Evolutionary conservation across 441 rosid species (phyloP).

Genomic region (Adansonia grandidieri): DNA sequence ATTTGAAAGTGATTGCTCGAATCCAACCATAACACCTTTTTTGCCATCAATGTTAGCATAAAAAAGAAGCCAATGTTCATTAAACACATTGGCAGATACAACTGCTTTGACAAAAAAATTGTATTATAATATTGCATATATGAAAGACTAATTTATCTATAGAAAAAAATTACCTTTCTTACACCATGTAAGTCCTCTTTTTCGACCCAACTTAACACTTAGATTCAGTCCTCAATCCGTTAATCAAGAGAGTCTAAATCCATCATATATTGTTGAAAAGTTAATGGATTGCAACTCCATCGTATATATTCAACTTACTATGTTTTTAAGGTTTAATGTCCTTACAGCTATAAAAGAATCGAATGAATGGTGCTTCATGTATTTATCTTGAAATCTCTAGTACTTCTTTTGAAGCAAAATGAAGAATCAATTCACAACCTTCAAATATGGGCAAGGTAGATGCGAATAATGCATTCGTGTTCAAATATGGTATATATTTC

Average conservation of each 20-base stretch:
- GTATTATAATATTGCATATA: not conserved
- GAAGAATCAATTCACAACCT: not conserved
- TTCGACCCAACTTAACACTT: not conserved
- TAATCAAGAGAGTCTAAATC: not conserved
- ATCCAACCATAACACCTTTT: too few species aligned
- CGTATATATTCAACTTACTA: not conserved
- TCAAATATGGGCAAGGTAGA: not conserved
- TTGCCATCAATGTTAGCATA: too few species aligned
- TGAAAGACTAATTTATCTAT: not conserved
- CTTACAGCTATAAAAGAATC: not conserved
- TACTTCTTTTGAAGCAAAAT: not conserved
- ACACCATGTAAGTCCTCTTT: not conserved
- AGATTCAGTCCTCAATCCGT: not conserved
- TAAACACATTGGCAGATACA: not conserved
- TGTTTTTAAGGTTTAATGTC: not conserved
- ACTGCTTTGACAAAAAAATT: not conserved
- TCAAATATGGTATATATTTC: too few species aligned
- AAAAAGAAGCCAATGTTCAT: not conserved
- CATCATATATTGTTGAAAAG: not conserved
- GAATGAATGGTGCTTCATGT: not conserved
- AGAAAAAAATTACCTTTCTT: not conserved
- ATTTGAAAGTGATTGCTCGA: too few species aligned
- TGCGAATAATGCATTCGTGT: too few species aligned
- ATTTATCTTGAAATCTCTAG: not conserved
- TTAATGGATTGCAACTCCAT: not conserved